Percentiles rank a stretch among this genome's conserved stretches.
Evolutionary conservation across 1,284 basidiomycete species (phyloP).

Genomic region (Trametes hirsuta): DNA sequence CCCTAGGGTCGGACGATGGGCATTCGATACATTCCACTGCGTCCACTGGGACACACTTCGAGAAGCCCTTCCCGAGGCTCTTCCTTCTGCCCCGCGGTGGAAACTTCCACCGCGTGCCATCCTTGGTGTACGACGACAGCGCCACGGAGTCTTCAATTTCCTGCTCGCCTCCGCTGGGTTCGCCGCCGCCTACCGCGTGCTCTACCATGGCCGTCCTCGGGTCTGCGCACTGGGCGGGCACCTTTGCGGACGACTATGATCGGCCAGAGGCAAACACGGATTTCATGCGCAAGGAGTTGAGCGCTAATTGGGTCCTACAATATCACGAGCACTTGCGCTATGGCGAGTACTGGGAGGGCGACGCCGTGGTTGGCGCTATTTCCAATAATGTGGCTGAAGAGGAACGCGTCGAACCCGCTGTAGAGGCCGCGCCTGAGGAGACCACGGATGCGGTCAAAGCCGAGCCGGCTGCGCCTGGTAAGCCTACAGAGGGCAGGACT

Average conservation of each 20-base stretch:
- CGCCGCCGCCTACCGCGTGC: constrained; percentile 13
- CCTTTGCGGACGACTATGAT: constrained; percentile 17
- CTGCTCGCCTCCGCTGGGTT: neutral
- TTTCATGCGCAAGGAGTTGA: constrained; percentile 8
- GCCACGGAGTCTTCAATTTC: constrained; percentile 5
- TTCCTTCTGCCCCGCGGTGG: neutral
- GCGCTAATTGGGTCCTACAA: constrained; percentile 4
- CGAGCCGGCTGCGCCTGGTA: neutral
- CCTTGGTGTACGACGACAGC: constrained; percentile 6
- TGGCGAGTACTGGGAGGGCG: constrained; percentile 14
- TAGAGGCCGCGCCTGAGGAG: neutral
- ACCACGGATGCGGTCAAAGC: too few species aligned
- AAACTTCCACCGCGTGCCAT: constrained; percentile 1
- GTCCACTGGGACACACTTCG: neutral
- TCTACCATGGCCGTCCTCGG: constrained; percentile 17
- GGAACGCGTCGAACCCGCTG: neutral
- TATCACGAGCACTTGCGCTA: constrained; percentile 16
- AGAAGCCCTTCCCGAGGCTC: neutral
- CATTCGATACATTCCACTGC: neutral
- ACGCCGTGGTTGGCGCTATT: constrained; percentile 8
- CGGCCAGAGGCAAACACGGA: constrained; percentile 10
- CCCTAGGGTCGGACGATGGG: too few species aligned
- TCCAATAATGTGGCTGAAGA: neutral
- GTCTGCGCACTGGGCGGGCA: constrained; percentile 3
- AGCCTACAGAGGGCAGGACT: neutral